Evolutionary conservation across 2,329 filamentous ascomycete genomes (phyloP).

Genomic region (Ramularia endophylla): DNA sequence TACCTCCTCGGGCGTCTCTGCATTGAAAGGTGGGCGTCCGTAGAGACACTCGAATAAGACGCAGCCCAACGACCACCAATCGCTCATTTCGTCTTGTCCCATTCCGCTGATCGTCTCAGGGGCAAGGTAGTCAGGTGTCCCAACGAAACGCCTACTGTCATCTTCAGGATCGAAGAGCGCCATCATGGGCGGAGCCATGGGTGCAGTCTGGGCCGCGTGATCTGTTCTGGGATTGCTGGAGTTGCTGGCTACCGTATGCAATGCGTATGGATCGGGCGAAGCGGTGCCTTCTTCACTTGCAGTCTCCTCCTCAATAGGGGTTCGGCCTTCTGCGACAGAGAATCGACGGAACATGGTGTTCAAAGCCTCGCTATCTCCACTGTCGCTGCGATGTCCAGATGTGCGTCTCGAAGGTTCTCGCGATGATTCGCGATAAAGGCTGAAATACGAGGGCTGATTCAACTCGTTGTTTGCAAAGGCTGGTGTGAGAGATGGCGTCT

Average conservation of each 20-base stretch:
- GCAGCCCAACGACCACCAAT: constrained; percentile 99
- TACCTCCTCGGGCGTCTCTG: constrained; percentile 79
- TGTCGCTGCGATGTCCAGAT: constrained; percentile 85
- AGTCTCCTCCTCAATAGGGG: constrained; percentile 67
- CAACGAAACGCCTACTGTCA: constrained; percentile 86
- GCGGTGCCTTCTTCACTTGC: constrained; percentile 60
- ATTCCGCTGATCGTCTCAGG: constrained; percentile 95
- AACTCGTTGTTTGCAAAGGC: constrained; percentile 58
- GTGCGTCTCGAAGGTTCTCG: constrained; percentile 58
- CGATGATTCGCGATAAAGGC: constrained; percentile 55
- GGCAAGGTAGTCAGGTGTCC: constrained; percentile 93
- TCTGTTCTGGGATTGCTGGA: constrained; percentile 34
- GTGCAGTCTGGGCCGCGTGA: constrained; percentile 59
- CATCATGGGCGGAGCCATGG: constrained; percentile 86
- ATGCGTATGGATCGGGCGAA: constrained; percentile 68
- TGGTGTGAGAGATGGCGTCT: constrained; percentile 82
- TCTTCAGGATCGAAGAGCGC: constrained; percentile 94
- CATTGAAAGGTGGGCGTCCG: constrained; percentile 90
- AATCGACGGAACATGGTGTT: constrained; percentile 73
- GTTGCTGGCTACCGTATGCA: constrained; percentile 56
- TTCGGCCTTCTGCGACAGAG: constrained; percentile 49
- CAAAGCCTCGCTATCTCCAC: constrained; percentile 80
- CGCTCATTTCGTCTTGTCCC: constrained; percentile 94
- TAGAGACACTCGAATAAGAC: constrained; percentile 96
- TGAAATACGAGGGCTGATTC: constrained; percentile 93